Percentiles rank a stretch among this genome's conserved stretches.
phyloP scores from a whole-genome alignment of 2,329 filamentous ascomycete genomes.

The Fusarium dimerum region DNA sequence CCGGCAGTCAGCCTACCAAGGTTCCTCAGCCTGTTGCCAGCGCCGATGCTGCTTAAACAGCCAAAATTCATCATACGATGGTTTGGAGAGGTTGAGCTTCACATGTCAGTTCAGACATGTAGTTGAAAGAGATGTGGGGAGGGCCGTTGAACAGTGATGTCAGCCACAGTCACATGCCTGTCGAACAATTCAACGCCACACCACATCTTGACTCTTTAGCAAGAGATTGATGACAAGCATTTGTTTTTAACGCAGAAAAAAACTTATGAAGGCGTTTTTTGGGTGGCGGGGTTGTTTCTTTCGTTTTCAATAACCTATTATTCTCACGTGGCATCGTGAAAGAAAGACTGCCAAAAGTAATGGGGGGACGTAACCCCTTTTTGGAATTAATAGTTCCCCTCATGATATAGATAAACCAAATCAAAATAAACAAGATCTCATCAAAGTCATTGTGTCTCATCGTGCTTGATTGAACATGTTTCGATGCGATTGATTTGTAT shows the following conservation, averaged over 20 bases:
- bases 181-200: background rate
- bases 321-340: background rate
- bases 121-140: conserved; percentile 12
- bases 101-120: conserved; percentile 16
- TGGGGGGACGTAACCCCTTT: background rate
- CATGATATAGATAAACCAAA: background rate
- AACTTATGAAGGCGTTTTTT: background rate
- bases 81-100: conserved; percentile 7
- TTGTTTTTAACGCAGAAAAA: background rate
- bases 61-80: conserved; percentile 9
- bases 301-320: background rate
- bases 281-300: background rate
- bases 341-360: background rate
- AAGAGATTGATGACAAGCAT: background rate
- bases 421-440: background rate
- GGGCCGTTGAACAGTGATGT: background rate
- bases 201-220: background rate
- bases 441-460: background rate
- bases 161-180: background rate
- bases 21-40: conserved; percentile 76
- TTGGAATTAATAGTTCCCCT: background rate
- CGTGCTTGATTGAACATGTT: no score
- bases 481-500: no score
- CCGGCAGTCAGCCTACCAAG: conserved; percentile 83
- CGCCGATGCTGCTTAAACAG: conserved; percentile 73